phyloP scores from a whole-genome alignment of 108 stramenopile genomes.

The Skeletonema potamos region DNA sequence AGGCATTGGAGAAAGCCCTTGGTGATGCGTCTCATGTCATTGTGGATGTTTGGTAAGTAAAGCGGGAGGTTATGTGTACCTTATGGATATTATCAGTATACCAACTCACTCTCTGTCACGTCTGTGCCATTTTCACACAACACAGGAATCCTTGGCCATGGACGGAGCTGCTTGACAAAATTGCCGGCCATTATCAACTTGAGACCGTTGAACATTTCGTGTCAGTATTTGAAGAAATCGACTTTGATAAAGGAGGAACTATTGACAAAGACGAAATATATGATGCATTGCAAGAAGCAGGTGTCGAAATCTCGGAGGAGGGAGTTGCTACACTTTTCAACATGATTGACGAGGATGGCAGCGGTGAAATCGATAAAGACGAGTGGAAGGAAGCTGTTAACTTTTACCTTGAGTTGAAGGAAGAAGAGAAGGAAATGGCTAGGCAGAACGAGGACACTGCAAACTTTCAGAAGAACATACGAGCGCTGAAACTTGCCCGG shows the following conservation, averaged over 20 bases:
- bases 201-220: slow-evolving; percentile 1
- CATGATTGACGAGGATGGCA: slow-evolving; percentile 25
- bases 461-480: no score
- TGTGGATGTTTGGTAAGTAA: not conserved
- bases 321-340: slow-evolving; percentile 15
- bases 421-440: not conserved
- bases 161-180: slow-evolving; percentile 9
- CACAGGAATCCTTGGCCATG: not conserved
- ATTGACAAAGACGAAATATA: slow-evolving; percentile 25
- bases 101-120: not conserved
- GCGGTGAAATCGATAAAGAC: slow-evolving; percentile 22
- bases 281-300: slow-evolving; percentile 11
- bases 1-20: not conserved
- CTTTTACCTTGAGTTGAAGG: slow-evolving; percentile 1
- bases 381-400: slow-evolving; percentile 31
- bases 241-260: slow-evolving; percentile 23
- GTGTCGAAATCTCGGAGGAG: slow-evolving; percentile 17
- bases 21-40: not conserved
- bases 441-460: not conserved
- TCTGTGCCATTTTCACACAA: not conserved
- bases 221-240: slow-evolving; percentile 32
- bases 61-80: not conserved
- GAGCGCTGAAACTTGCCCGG: not conserved
- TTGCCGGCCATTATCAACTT: not conserved
- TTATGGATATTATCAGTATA: not conserved